phyloP scores from a whole-genome alignment of 306 rosid genomes.

The Cucurbita pepo region DNA sequence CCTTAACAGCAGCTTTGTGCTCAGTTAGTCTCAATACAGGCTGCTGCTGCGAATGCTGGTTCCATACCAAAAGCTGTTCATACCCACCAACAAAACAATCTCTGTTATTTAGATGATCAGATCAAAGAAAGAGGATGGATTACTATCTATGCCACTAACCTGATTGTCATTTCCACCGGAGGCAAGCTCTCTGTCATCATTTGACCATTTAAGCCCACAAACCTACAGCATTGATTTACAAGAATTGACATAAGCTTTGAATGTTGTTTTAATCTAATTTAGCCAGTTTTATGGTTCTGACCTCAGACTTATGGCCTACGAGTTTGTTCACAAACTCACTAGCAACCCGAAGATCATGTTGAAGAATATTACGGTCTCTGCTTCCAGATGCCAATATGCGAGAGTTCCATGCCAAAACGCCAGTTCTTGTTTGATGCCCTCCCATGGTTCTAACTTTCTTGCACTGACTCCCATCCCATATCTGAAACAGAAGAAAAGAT shows the following conservation, averaged over 20 bases:
- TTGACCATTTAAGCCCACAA: constrained; percentile 95
- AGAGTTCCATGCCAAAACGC: constrained; percentile 95
- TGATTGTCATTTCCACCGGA: constrained; percentile 99
- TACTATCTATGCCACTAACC: constrained; percentile 19
- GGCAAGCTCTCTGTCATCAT: constrained; percentile 94
- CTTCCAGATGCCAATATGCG: constrained; percentile 90
- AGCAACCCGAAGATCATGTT: constrained; percentile 85
- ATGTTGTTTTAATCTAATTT: too few relatives aligned
- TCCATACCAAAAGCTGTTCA: constrained; percentile 83
- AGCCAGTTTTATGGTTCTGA: constrained; percentile 1
- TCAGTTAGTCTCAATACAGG: constrained; percentile 71
- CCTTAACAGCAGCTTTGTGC: constrained; percentile 97
- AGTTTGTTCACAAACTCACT: constrained; percentile 57
- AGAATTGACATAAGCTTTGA: background rate
- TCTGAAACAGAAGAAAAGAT: constrained; percentile 14
- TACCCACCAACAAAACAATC: background rate
- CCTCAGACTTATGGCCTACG: constrained; percentile 99
- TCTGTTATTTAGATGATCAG: background rate
- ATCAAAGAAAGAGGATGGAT: background rate
- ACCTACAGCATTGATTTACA: constrained; percentile 17
- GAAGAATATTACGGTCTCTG: constrained; percentile 83
- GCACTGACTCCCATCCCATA: constrained; percentile 90
- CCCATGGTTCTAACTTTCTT: constrained; percentile 91
- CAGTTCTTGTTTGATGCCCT: constrained; percentile 96
- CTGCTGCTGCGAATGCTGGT: constrained; percentile 90